Evolutionary conservation across 2,329 filamentous ascomycete genomes (phyloP), one percentile per base, ranked within the genome.

Genomic region (Phaeophleospora eucalypticola): DNA sequence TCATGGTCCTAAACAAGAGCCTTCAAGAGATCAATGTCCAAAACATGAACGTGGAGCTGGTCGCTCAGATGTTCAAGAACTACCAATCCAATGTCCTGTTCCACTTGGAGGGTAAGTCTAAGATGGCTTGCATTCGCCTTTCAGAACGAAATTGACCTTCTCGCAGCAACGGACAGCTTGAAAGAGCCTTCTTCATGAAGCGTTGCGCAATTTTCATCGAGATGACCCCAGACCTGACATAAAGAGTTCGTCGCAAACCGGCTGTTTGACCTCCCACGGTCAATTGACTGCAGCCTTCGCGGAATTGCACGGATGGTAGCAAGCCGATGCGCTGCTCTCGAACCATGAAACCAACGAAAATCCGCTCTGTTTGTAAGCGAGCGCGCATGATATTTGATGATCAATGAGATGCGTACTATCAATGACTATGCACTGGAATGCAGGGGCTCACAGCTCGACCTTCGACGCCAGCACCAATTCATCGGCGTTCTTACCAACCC

Each of bases 31-130:
- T 97, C 77, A 97, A 97, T 64, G 84, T 96, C 46, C 87, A 95
- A 63, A 98, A 97, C 68, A 96, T 97, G 89, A 95, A 98, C 65
- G 89, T 96, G 29, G 93, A 97, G 71, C 79, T 97, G 2, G 93
- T 97, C 4, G 90, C 91, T 1, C 91, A 97, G 66, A 98, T 98
- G 93, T 98, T 97, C 77, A 96, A 97, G 74, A 98, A 97, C 71
- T 98, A 98, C 67, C 90, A 96, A 68, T 95, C 89, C 9, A 98
- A 97, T 61, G 91, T 97, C 12, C 74, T 97, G 4, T 97, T 98
- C 67, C 93, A 98, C 62, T 78, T 98, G 4, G 93, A 97, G 82
- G 93, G 93, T 94, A 45, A 20, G 46, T 29, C 15, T 29, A 19
- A 14, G n/a, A 15, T 37, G 10, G 6, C 32, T 14, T 20, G 10